These are phyloP conservation scores for Aspergillus clavatus DNA, from an alignment of 2,329 filamentous ascomycete species.

Conservation along the genomic window DNA sequence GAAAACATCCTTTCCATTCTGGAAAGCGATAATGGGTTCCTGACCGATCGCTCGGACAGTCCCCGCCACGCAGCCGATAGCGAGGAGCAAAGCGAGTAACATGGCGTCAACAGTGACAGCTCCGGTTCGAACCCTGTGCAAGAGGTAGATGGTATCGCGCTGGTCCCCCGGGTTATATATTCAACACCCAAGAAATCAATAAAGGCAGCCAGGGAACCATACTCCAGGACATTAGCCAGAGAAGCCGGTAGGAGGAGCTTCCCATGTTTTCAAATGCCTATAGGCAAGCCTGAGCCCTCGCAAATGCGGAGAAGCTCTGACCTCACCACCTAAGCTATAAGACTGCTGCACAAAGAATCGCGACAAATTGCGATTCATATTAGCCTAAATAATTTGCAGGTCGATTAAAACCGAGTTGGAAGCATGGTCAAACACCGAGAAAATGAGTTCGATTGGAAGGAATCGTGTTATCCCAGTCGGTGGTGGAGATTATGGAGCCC, in stretches of 20 bases:
- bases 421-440: too few relatives aligned
- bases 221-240: neutral
- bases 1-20: neutral
- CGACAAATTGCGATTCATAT: too few relatives aligned
- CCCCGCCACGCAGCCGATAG: neutral
- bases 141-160: neutral
- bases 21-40: conserved; percentile 1
- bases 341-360: too few relatives aligned
- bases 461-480: too few relatives aligned
- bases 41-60: conserved; percentile 1
- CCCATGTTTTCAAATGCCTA: neutral
- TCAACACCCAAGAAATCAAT: neutral
- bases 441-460: too few relatives aligned
- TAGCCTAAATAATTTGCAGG: neutral
- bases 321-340: too few relatives aligned
- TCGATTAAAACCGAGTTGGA: too few relatives aligned
- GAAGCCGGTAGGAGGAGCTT: neutral
- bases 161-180: neutral
- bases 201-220: neutral
- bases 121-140: neutral
- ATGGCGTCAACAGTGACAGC: neutral
- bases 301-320: neutral
- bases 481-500: too few relatives aligned
- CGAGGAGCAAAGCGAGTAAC: neutral
- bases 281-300: neutral